These are phyloP conservation scores for Simmondsia chinensis DNA, from an alignment of 148 eudicot genomes.

Conservation along the genomic window DNA sequence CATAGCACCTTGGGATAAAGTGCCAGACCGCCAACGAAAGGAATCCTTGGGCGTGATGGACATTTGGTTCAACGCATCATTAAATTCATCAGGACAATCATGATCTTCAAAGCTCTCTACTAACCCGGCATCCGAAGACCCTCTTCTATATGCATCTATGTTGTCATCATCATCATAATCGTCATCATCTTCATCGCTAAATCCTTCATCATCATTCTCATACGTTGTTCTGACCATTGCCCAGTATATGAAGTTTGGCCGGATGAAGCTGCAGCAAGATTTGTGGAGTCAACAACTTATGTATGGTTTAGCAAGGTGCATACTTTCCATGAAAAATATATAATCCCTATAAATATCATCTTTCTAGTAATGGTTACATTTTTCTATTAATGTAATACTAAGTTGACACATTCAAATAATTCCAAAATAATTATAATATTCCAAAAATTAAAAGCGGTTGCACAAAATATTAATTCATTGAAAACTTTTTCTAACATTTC, in stretches of 20 bases:
- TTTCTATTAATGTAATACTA: too few relatives aligned
- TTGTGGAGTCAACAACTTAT: too few relatives aligned
- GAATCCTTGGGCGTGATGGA: conserved; percentile 83
- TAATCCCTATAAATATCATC: too few relatives aligned
- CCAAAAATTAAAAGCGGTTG: too few relatives aligned
- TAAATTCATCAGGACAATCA: conserved; percentile 43
- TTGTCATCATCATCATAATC: too few relatives aligned
- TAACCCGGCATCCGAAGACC: conserved; percentile 13
- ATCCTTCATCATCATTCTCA: conserved; percentile 50
- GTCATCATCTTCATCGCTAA: conserved; percentile 45
- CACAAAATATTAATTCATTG: too few relatives aligned
- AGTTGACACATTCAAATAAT: too few relatives aligned
- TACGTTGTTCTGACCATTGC: conserved; percentile 64
- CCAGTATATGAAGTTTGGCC: conserved; percentile 81
- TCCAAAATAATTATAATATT: too few relatives aligned
- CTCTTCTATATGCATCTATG: conserved; percentile 13
- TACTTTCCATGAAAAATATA: too few relatives aligned
- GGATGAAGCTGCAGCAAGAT: conserved; percentile 55
- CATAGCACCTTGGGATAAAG: conserved; percentile 8
- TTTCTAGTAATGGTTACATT: too few relatives aligned
- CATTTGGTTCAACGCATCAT: conserved; percentile 55
- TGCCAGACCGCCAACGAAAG: conserved; percentile 16
- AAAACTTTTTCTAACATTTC: too few relatives aligned
- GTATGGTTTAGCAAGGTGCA: too few relatives aligned
- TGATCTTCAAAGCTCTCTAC: conserved; percentile 37